These are phyloP conservation scores for Diversispora epigaea DNA, from an alignment of 192 early-diverging fungal genomes.

Conservation along the genomic window DNA sequence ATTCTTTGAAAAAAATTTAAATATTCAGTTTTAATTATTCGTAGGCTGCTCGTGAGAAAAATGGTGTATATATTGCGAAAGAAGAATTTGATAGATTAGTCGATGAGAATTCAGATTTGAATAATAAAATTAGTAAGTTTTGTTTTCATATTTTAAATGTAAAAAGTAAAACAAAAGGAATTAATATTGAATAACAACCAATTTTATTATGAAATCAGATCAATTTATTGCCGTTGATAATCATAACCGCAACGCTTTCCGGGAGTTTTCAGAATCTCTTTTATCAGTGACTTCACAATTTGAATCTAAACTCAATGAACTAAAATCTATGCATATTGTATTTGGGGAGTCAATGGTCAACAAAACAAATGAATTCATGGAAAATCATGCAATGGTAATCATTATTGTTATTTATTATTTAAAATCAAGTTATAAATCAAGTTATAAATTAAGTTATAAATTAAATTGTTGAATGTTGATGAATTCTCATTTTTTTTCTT, in stretches of 20 bases:
- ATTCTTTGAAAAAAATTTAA: conserved; percentile 2
- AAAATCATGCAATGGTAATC: conserved; percentile 3
- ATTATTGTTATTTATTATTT: neutral
- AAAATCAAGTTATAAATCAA: no score
- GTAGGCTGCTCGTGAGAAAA: conserved; percentile 75
- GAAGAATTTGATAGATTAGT: conserved; percentile 62
- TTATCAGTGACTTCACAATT: conserved; percentile 2
- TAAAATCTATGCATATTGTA: neutral
- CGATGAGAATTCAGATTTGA: conserved; percentile 39
- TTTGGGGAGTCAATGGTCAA: neutral
- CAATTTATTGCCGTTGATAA: neutral
- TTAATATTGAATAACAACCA: no score
- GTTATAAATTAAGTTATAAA: no score
- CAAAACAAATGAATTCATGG: conserved; percentile 10
- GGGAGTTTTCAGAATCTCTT: neutral
- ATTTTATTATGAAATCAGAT: no score
- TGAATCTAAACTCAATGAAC: neutral
- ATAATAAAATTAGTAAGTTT: no score
- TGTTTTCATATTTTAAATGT: no score
- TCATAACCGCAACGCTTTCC: neutral
- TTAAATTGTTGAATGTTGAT: neutral
- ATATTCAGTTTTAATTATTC: neutral
- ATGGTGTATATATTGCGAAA: conserved; percentile 74
- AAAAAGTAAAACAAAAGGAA: no score
- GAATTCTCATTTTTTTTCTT: neutral